Evolutionary conservation across 768 basidiomycete species (phyloP).

Genomic region (Pholiota conissans): DNA sequence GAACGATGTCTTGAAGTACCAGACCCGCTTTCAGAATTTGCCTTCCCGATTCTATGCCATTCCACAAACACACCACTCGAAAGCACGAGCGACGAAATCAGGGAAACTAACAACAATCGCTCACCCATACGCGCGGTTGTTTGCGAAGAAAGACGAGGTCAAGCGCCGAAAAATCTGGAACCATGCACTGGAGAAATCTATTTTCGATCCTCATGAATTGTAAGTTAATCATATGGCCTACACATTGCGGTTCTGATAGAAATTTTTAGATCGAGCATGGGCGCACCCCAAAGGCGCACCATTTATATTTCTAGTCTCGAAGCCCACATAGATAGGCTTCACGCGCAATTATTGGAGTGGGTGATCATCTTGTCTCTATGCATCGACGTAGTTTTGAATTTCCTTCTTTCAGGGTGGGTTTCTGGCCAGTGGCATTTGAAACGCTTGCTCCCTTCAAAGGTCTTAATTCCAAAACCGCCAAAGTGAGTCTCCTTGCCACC

Average conservation of each 20-base stretch:
- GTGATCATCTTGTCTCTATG: background rate
- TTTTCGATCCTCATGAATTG: conserved; percentile 71
- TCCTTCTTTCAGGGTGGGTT: conserved; percentile 34
- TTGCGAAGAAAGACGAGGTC: conserved; percentile 59
- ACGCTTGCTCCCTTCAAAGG: conserved; percentile 65
- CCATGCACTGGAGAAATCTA: conserved; percentile 70
- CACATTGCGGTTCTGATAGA: too few species aligned
- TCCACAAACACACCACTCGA: conserved; percentile 1
- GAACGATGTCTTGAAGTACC: background rate
- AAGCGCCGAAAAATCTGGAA: conserved; percentile 80
- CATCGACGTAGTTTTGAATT: background rate
- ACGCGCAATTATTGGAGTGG: conserved; percentile 52
- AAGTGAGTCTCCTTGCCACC: conserved; percentile 38
- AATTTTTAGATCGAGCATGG: conserved; percentile 61
- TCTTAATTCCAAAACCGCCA: conserved; percentile 75
- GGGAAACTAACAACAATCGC: conserved; percentile 33
- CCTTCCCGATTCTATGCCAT: too few species aligned
- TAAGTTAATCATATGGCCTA: too few species aligned
- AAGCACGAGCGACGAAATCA: conserved; percentile 5
- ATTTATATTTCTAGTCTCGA: conserved; percentile 76
- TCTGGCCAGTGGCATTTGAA: conserved; percentile 55
- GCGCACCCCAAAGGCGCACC: conserved; percentile 65
- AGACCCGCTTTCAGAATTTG: background rate
- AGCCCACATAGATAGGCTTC: conserved; percentile 68
- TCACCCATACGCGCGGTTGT: conserved; percentile 71